Base-by-base conservation (phyloP, 2,329 filamentous ascomycete species). In the Neurospora sp. region DNA sequence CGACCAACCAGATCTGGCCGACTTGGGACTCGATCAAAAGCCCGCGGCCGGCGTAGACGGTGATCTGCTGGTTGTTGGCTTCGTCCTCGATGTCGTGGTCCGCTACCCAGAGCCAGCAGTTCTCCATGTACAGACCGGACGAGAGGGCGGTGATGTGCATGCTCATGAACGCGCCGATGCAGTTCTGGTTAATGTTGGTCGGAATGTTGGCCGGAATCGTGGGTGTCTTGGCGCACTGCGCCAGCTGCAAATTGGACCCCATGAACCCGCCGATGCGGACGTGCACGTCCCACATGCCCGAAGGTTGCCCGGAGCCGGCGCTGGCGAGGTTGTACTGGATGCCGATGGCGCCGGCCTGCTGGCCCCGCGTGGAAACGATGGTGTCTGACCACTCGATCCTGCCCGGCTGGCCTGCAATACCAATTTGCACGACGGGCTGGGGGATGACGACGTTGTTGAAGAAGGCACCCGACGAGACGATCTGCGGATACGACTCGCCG, bases 201-300 rank as follows among this genome's bases (percentile, higher is more conserved):
- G 28, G 28, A 28, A 28, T 28, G 28, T 28, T 28, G 28, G 28
- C 3, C 28, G 28, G 28, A 28, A 28, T 28, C 28, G 28, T 28
- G 28, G 28, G 28, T 28, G 28, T 28, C 28, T 91, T 92, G 71
- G 85, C 79, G 78, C 91, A 94, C 70, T 86, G 86, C 71, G 87
- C 83, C 66, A 87, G 85, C 77, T 91, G 88, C 40, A 92, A 83
- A 57, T 89, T 80, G n/a, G 89, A 91, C 66, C 90, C 90, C 11
- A 85, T 84, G 69, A 87, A 88, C 23, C 91, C 91, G 74, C 90
- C 91, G 68, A 93, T 85, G 76, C 91, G 88, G 76, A 90, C 87
- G 80, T 93, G 91, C 36, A 90, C 86, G 75, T 93, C 91, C 91
- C 91, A 93, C 77, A 89, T 83, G 23, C 85, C 87, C 4, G 80